A percentile compares a stretch with the other conserved stretches of the same genome.
These are phyloP conservation scores for Phytophthora hybrid DNA, from an alignment of 352 stramenopile genomes.

Conservation along the genomic window DNA sequence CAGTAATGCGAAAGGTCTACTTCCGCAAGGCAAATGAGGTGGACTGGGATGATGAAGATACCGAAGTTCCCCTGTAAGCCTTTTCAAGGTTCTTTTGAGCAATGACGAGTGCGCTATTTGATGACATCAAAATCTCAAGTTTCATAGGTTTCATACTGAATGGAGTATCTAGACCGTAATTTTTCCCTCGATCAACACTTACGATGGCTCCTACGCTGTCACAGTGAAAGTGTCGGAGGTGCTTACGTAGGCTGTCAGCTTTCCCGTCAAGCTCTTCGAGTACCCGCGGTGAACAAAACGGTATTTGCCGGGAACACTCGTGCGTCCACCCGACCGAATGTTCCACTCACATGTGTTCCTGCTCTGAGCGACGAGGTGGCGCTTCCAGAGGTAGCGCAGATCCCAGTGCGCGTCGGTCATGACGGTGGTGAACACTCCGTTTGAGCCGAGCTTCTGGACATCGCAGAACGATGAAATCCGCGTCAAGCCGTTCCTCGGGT, in stretches of 20 bases:
- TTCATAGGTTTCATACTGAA: neutral
- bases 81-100: neutral
- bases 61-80: neutral
- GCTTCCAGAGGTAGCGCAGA: constrained; percentile 53
- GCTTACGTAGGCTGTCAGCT: constrained; percentile 40
- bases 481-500: constrained; percentile 56
- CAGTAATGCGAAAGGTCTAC: neutral
- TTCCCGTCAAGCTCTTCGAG: constrained; percentile 47
- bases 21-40: neutral
- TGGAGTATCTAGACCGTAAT: too few species aligned
- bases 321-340: constrained; percentile 39
- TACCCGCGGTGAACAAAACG: constrained; percentile 57
- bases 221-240: constrained; percentile 44
- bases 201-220: neutral
- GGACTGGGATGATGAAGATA: neutral
- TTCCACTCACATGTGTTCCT: constrained; percentile 59
- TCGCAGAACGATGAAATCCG: constrained; percentile 59
- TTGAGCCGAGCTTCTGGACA: constrained; percentile 41
- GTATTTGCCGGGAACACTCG: constrained; percentile 48
- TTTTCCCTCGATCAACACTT: neutral
- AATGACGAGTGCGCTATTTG: too few species aligned
- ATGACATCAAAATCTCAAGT: neutral
- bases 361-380: constrained; percentile 39
- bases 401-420: constrained; percentile 69
- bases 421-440: constrained; percentile 39